Base-by-base conservation (phyloP, 345 rosid genomes). In the Arabidopsis suecica region DNA sequence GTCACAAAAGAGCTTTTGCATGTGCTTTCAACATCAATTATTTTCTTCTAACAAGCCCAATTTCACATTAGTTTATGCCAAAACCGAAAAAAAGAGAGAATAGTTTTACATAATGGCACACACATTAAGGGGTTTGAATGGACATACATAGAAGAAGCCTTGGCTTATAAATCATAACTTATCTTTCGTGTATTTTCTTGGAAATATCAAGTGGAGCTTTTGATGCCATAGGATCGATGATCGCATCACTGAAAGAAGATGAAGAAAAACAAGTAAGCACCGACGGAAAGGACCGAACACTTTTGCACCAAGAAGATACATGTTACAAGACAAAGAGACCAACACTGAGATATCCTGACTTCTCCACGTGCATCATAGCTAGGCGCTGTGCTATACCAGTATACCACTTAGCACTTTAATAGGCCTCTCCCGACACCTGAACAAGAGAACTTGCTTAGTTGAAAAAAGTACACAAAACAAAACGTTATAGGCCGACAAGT, bases 371-470 rank as follows among this genome's bases (percentile, higher is more conserved):
- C 80, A 90, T 95, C 96, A 62, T 92, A 72, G 97, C 97, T 83
- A 92, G 93, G 6, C 93, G 86, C 80, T 95, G 97, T 67, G 82
- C 40, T 3, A 16, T 16, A 16, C 18, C 18, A 16, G 18, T 47
- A 91, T 83, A 86, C 90, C 97, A 74, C 97, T 95, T 69, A 92
- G 59, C 45, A 92, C 99, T 82, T 95, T 97, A n/a, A 85, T 92
- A 91, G n/a, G 97, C 99, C 80, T 94, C 99, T 72, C 99, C 96
- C 79, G 91, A 78, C 51, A 81, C 93, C 97, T 95, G 76, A 74
- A 82, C 30, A 33, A 55, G 9, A 61, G 9, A 61, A 61, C 48
- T 6, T 34, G 34, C 23, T 4, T 4, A 10, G 1, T 13, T 11
- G 14, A 11, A 41, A 11, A 12, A 41, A 41, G 14, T 11, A 11